Evolutionary conservation across 169 alveolate genomes (phyloP).

Genomic region (Plasmodium relictum): DNA sequence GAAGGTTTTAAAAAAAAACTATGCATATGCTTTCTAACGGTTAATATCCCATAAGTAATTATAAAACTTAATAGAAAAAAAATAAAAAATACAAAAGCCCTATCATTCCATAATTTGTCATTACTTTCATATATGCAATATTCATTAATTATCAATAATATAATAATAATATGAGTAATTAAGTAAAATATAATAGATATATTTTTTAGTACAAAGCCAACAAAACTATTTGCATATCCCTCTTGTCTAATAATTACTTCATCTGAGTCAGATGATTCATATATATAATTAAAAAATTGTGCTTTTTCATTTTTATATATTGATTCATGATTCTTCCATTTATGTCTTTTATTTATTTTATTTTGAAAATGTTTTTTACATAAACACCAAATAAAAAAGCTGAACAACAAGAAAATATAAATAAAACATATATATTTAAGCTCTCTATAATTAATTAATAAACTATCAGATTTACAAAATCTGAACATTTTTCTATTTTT

Average conservation of each 20-base stretch:
- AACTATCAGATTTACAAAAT: constrained; percentile 45
- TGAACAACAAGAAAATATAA: constrained; percentile 27
- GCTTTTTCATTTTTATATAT: constrained; percentile 23
- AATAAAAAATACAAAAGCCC: constrained; percentile 78
- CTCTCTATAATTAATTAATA: constrained; percentile 29
- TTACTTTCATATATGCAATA: constrained; percentile 82
- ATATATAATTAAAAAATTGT: constrained; percentile 62
- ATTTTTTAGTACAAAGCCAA: constrained; percentile 43
- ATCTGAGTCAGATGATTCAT: constrained; percentile 14
- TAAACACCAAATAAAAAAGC: constrained; percentile 41
- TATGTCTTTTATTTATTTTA: constrained; percentile 36
- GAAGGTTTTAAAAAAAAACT: constrained; percentile 62
- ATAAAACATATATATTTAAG: constrained; percentile 38
- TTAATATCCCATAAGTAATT: constrained; percentile 61
- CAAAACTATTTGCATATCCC: constrained; percentile 43
- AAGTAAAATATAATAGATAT: constrained; percentile 31
- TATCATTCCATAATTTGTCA: constrained; percentile 82
- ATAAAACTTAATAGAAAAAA: constrained; percentile 50
- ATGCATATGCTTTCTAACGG: constrained; percentile 54
- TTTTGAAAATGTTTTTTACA: constrained; percentile 13
- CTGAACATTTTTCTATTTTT: constrained; percentile 9
- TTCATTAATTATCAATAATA: constrained; percentile 81
- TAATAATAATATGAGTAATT: constrained; percentile 78
- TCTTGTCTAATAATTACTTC: constrained; percentile 64
- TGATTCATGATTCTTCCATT: constrained; percentile 17